Conservation (phyloP, 768 basidiomycete genomes). For the Serendipita vermifera region DNA sequence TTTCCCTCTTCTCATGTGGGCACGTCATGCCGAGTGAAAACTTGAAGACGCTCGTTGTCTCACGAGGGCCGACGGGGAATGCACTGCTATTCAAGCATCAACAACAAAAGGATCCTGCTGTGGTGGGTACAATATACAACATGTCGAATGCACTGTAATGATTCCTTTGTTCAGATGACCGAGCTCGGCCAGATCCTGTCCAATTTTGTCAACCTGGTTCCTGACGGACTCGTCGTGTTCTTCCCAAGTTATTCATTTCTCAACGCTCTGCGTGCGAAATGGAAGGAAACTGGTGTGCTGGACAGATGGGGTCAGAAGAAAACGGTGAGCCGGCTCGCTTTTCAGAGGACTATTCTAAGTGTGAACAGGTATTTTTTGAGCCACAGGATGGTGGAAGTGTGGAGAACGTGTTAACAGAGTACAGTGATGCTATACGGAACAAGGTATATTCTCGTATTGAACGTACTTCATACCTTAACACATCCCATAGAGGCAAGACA, state of each 20-base stretch:
- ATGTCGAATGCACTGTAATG: background rate
- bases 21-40: slow-evolving; percentile 80
- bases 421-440: slow-evolving; percentile 37
- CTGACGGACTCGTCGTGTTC: slow-evolving; percentile 86
- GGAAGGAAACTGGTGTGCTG: slow-evolving; percentile 51
- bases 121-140: slow-evolving; percentile 33
- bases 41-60: slow-evolving; percentile 60
- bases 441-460: slow-evolving; percentile 12
- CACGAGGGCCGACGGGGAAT: slow-evolving; percentile 58
- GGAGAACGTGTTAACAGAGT: slow-evolving; percentile 61
- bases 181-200: slow-evolving; percentile 75
- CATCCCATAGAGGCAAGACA: slow-evolving; percentile 9
- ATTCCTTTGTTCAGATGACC: slow-evolving; percentile 40
- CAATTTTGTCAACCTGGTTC: slow-evolving; percentile 68
- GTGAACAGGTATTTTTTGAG: slow-evolving; percentile 69
- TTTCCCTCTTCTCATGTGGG: slow-evolving; percentile 79
- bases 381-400: slow-evolving; percentile 61
- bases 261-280: slow-evolving; percentile 47
- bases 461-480: too few relatives aligned
- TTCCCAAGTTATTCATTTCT: slow-evolving; percentile 85
- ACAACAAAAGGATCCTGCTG: slow-evolving; percentile 48
- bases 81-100: slow-evolving; percentile 73
- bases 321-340: slow-evolving; percentile 34
- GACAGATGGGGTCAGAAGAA: slow-evolving; percentile 58
- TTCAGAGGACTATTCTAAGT: background rate